Evolutionary conservation across 257 asterid species (phyloP), one percentile per base, ranked within the genome.

Genomic region (Ehretia macrophylla): DNA sequence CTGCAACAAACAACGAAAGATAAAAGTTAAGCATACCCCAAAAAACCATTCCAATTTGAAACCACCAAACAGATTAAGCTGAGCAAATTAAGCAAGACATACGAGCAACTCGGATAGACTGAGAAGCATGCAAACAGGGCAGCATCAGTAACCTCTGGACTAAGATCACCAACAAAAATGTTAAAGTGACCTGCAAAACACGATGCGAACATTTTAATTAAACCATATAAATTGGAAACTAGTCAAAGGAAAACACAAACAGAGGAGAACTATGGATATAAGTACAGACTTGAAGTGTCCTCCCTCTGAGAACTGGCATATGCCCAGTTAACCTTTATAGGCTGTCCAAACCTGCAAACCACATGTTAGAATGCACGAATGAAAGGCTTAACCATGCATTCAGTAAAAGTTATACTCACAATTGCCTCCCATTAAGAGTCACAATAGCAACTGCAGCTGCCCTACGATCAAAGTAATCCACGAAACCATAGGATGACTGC

Each of bases 401-500:
- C 51, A 51, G 48, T 17, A 46, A 46, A 4, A 42, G 8, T 10
- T 55, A 51, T 53, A 70, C 96, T 78, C 73, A 88, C 96, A 88
- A 66, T 16, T 79, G 86, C 78, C 95, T 78, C 53, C 95, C 95
- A 72, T 85, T 88, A 32, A 89, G 85, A 39, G 90, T 59, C 61
- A 81, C 69, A 35, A 85, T 85, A 51, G 96, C 84, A 42, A 81
- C 77, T n/a, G 93, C 84, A 62, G 96, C 95, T 63, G 93, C 72
- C 62, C 88, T 76, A 67, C 88, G 83, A 70, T 88, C 96, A 74
- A 72, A 80, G 77, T 85, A 88, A 72, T 88, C 88, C 79, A 88
- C 92, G 74, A 88, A 88, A 63, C 96, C 96, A 63, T 78, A 88
- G 67, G 96, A 88, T 53, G 95, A 85, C 96, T 88, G 94, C 84